Evolutionary conservation across 225 moss, liverwort and hornwort genomes (phyloP).

Genomic region (Anthoceros angustus): DNA sequence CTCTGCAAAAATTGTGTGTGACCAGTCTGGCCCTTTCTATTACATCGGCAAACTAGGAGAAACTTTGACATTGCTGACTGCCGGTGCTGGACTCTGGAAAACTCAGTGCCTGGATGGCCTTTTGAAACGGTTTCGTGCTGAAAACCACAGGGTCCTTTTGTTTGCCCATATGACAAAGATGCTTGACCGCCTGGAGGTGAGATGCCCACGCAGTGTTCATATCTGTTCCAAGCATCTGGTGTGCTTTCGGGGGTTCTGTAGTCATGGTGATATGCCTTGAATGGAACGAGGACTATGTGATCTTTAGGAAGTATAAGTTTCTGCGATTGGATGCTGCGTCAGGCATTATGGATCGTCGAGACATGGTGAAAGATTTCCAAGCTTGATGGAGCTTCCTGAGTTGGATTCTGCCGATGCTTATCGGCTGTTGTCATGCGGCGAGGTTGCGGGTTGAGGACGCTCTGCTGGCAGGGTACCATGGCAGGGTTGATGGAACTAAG

Average conservation of each 20-base stretch:
- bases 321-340: constrained; percentile 78
- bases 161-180: constrained; percentile 98
- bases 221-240: background rate
- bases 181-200: constrained; percentile 14
- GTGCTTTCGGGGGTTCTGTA: background rate
- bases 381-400: no score
- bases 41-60: constrained; percentile 61
- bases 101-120: constrained; percentile 66
- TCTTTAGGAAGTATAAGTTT: constrained; percentile 84
- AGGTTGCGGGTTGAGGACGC: no score
- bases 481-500: no score
- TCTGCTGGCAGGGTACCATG: no score
- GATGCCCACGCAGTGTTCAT: background rate
- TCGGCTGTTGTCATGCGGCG: no score
- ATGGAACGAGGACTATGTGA: constrained; percentile 71
- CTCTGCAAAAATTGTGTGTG: background rate
- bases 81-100: constrained; percentile 50
- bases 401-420: no score
- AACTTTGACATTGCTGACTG: constrained; percentile 62
- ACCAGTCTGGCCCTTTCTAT: background rate
- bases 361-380: constrained; percentile 95
- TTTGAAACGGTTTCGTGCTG: no score
- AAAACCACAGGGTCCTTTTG: no score
- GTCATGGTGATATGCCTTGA: no score
- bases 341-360: constrained; percentile 87